These are phyloP conservation scores for Talaromyces piceae DNA, from an alignment of 2,329 filamentous ascomycete genomes.

Conservation along the genomic window DNA sequence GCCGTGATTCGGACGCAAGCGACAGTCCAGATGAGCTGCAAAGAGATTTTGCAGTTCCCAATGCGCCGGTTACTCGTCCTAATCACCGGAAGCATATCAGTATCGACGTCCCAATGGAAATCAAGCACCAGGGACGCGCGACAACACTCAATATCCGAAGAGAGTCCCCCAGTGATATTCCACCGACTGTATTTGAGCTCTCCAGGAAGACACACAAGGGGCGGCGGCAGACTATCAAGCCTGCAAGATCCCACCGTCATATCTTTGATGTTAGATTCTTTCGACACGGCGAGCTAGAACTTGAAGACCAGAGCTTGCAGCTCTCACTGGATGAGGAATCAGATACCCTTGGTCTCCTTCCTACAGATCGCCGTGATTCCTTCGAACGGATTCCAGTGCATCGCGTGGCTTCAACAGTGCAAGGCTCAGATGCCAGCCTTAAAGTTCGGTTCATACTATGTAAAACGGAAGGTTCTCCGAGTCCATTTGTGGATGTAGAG, in stretches of 20 bases:
- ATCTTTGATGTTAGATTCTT: constrained; percentile 17
- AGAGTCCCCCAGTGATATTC: constrained; percentile 28
- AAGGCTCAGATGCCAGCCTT: constrained; percentile 16
- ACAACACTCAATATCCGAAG: constrained; percentile 8
- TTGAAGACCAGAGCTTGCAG: constrained; percentile 5
- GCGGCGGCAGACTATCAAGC: not conserved
- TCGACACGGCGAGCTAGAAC: constrained; percentile 16
- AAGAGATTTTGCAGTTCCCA: constrained; percentile 26
- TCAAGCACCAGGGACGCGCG: constrained; percentile 1
- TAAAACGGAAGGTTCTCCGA: constrained; percentile 13
- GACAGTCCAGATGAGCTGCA: constrained; percentile 37
- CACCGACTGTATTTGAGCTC: constrained; percentile 20
- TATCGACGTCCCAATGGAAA: constrained; percentile 3
- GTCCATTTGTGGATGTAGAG: constrained; percentile 22
- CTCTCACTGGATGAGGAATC: constrained; percentile 12
- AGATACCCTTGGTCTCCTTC: constrained; percentile 9
- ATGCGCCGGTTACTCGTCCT: constrained; percentile 12
- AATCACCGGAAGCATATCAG: constrained; percentile 3
- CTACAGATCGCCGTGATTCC: not conserved
- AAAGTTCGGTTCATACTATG: constrained; percentile 25
- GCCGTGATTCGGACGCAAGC: constrained; percentile 12
- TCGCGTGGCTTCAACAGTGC: constrained; percentile 16
- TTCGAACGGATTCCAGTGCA: constrained; percentile 14
- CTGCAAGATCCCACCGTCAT: constrained; percentile 6
- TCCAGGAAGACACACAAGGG: constrained; percentile 9